These are phyloP conservation scores for Vaccinium corymbosum DNA, from an alignment of 148 eudicot genomes.

Conservation along the genomic window DNA sequence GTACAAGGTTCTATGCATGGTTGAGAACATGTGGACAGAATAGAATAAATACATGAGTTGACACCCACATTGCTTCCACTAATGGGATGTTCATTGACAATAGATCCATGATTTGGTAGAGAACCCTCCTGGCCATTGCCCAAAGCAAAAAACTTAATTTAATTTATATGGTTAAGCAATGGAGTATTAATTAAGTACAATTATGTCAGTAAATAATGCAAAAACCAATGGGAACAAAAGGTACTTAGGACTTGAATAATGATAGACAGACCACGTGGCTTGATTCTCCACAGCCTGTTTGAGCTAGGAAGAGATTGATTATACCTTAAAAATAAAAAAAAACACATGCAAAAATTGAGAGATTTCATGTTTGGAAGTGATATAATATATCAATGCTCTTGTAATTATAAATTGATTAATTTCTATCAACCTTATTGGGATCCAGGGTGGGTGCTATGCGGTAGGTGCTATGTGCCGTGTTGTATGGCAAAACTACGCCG, in stretches of 20 bases:
- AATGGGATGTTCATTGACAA: constrained; percentile 3
- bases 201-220: background rate
- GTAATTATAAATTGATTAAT: too few species aligned
- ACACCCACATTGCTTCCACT: constrained; percentile 9
- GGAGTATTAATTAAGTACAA: background rate
- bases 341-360: too few species aligned
- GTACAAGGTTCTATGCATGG: too few species aligned
- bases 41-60: background rate
- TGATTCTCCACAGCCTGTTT: constrained; percentile 17
- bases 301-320: constrained; percentile 5
- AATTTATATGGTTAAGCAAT: background rate
- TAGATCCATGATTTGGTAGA: constrained; percentile 7
- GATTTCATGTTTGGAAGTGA: background rate
- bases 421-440: too few species aligned
- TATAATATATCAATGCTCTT: too few species aligned
- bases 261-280: constrained; percentile 17
- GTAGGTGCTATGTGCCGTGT: too few species aligned
- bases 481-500: too few species aligned
- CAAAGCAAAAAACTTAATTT: background rate
- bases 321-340: background rate
- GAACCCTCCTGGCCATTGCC: constrained; percentile 18
- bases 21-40: background rate
- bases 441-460: too few species aligned
- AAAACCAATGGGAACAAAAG: background rate
- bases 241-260: background rate